Evolutionary conservation across 495 filamentous ascomycete genomes (phyloP), one percentile per base, ranked within the genome.

Genomic region (Penicillium soppii): DNA sequence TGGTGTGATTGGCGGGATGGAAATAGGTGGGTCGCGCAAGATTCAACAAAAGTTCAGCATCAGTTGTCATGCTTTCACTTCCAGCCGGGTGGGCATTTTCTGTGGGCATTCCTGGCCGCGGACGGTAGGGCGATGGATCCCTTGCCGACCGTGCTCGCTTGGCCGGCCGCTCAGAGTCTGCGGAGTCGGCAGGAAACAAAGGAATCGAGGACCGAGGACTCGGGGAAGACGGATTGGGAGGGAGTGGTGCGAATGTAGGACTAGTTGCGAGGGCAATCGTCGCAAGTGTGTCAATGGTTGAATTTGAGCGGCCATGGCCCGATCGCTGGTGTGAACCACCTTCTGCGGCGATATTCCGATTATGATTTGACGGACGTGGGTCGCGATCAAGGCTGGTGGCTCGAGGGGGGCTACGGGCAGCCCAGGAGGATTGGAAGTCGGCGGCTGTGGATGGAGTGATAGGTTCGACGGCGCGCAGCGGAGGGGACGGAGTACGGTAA

Each of bases 71-170:
- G 56, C 68, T 78, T 40, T 79, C 74, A 17, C 66, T 56, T 16
- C 62, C 48, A 33, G 67, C 48, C 23, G 65, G 33, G 52, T 77
- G 71, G 56, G 76, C 76, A 21, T 76, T 74, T 26, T 64, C 63
- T 7, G 77, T 72, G 50, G 72, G 68, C 37, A 72, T 61, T 19
- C 55, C 58, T 17, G 63, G 58, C 17, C 60, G 67, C 43, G 57
- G 50, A 38, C 66, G 67, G 33, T 72, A 68, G 21, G 81, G 75
- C 38, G 82, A 82, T 17, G 70, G 59, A 44, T 80, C 61, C 53
- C 77, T 72, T 52, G 83, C 83, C 22, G 83, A 85, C 43, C 81
- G 75, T 20, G 79, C 71, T 23, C 83, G 77, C 57, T 87, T 87
- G n/a, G 78, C 63, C 6, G 82, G 82, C 20, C 78, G 74, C 55